Conservation (phyloP, 2,329 filamentous ascomycete species). For the Cercospora sp. region DNA sequence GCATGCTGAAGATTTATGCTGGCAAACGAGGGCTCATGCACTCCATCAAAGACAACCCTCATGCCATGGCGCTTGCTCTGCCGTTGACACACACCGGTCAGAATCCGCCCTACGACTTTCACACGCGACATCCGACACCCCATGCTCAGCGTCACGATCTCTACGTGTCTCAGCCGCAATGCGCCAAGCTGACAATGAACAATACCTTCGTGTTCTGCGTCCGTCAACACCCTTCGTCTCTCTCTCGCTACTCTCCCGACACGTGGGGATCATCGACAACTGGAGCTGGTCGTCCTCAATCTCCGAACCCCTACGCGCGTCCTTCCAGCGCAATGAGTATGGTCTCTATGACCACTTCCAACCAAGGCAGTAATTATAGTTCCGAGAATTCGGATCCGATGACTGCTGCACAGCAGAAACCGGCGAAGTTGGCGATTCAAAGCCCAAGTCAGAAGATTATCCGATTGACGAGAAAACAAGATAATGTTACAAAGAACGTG, state of each 20-base stretch:
- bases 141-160: slow-evolving; percentile 97
- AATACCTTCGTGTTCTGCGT: slow-evolving; percentile 98
- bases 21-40: slow-evolving; percentile 96
- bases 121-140: slow-evolving; percentile 89
- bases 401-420: slow-evolving; percentile 63
- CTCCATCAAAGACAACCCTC: slow-evolving; percentile 92
- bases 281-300: slow-evolving; percentile 46
- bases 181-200: slow-evolving; percentile 80
- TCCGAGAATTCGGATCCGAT: slow-evolving; percentile 55
- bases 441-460: slow-evolving; percentile 93
- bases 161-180: slow-evolving; percentile 95
- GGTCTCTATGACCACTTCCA: slow-evolving; percentile 55
- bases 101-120: slow-evolving; percentile 92
- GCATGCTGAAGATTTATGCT: slow-evolving; percentile 85
- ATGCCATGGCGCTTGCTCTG: slow-evolving; percentile 84
- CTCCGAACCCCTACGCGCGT: slow-evolving; percentile 54
- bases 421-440: slow-evolving; percentile 93
- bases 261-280: slow-evolving; percentile 39
- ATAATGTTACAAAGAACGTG: slow-evolving; percentile 58
- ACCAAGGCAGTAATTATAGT: slow-evolving; percentile 54
- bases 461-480: slow-evolving; percentile 71
- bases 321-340: slow-evolving; percentile 62
- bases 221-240: slow-evolving; percentile 79
- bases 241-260: slow-evolving; percentile 44
- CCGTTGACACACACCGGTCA: slow-evolving; percentile 87